A percentile compares a stretch with the other conserved stretches of the same genome.
Conservation (phyloP, 768 basidiomycete species). For the Rubroboletus satanas region DNA sequence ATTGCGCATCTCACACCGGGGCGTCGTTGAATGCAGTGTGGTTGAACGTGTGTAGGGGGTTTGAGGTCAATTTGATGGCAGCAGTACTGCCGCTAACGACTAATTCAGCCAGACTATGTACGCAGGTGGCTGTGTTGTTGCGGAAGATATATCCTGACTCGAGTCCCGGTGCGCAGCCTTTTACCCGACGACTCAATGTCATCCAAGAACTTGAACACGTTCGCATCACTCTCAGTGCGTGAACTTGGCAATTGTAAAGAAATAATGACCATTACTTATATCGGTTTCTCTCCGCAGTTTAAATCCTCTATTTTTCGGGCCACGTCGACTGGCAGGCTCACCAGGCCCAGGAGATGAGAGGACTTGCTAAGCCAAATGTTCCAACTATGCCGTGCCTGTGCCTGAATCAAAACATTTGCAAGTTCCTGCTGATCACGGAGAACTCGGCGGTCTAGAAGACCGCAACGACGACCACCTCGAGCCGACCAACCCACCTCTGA, state of each 20-base stretch:
- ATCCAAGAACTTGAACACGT: neutral
- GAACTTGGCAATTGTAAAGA: neutral
- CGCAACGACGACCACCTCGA: no score
- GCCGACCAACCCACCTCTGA: no score
- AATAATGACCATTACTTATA: neutral
- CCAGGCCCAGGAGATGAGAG: neutral
- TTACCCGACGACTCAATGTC: neutral
- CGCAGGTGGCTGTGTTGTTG: slow-evolving; percentile 8
- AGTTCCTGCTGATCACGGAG: neutral
- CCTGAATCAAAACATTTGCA: neutral
- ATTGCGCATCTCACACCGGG: slow-evolving; percentile 44
- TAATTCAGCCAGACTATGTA: neutral
- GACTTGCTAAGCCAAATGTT: neutral
- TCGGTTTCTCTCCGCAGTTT: neutral
- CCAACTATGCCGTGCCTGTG: neutral
- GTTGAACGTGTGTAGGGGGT: slow-evolving; percentile 1
- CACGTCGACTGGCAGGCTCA: neutral
- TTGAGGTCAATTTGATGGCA: neutral
- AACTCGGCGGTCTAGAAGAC: neutral
- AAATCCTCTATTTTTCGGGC: neutral
- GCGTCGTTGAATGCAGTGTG: neutral
- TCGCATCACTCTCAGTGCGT: neutral
- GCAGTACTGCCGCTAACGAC: neutral
- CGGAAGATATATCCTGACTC: neutral
- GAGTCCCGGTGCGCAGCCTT: neutral